Conservation (phyloP, 2,329 filamentous ascomycete genomes). For the Aspergillus sojae region DNA sequence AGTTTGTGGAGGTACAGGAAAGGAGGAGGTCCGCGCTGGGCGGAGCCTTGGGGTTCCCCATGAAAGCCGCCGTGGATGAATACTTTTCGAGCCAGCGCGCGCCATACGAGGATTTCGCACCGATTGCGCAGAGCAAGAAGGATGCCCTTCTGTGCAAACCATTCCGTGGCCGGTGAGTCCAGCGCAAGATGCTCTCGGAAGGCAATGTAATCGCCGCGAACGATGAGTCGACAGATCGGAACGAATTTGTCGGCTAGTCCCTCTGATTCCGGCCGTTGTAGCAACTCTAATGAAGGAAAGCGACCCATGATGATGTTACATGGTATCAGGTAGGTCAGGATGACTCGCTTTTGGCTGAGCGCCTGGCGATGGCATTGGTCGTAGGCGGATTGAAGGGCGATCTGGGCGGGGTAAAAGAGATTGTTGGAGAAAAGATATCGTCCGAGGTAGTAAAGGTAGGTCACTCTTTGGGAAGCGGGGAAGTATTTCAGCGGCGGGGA, state of each 20-base stretch:
- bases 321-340: conserved; percentile 81
- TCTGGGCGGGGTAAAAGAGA: conserved; percentile 76
- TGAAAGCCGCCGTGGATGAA: conserved; percentile 79
- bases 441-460: conserved; percentile 92
- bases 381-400: conserved; percentile 78
- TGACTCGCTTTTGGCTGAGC: conserved; percentile 70
- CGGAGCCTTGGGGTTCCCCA: conserved; percentile 49
- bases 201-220: conserved; percentile 70
- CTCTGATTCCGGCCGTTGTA: conserved; percentile 70
- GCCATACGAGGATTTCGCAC: conserved; percentile 81
- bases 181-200: conserved; percentile 71
- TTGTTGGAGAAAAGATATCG: conserved; percentile 85
- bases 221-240: conserved; percentile 73
- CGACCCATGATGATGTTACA: conserved; percentile 82
- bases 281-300: conserved; percentile 70
- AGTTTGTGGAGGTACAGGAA: conserved; percentile 74
- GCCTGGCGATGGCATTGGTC: conserved; percentile 66
- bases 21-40: conserved; percentile 61
- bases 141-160: conserved; percentile 76
- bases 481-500: conserved; percentile 81
- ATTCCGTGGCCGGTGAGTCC: conserved; percentile 60
- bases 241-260: conserved; percentile 68
- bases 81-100: conserved; percentile 74
- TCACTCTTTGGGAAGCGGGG: conserved; percentile 82
- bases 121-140: conserved; percentile 75